Evolutionary conservation across 2,329 filamentous ascomycete species (phyloP).

Genomic region (Aspergillus tamarii): DNA sequence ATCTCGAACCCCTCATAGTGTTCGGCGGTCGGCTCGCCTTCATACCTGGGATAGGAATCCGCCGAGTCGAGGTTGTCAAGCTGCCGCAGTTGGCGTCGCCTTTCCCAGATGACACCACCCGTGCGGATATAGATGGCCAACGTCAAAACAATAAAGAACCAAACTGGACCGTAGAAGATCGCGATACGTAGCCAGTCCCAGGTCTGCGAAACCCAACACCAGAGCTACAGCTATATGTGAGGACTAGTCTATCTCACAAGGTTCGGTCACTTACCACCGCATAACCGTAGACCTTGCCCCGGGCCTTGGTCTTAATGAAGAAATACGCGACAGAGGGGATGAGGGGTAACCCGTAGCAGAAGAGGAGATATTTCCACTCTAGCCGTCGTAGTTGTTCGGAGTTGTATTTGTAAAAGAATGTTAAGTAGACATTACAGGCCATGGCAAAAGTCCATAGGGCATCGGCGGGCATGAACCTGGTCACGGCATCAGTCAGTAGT

Average conservation of each 20-base stretch:
- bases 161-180: slow-evolving; percentile 66
- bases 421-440: slow-evolving; percentile 81
- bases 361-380: slow-evolving; percentile 70
- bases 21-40: neutral
- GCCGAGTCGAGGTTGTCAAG: slow-evolving; percentile 53
- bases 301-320: slow-evolving; percentile 59
- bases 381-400: slow-evolving; percentile 65
- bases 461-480: slow-evolving; percentile 77
- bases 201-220: slow-evolving; percentile 74
- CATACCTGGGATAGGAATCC: neutral
- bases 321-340: slow-evolving; percentile 69
- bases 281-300: slow-evolving; percentile 70
- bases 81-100: slow-evolving; percentile 63
- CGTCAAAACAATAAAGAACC: slow-evolving; percentile 45
- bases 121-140: slow-evolving; percentile 45
- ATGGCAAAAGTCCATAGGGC: slow-evolving; percentile 78
- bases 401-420: slow-evolving; percentile 75
- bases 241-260: neutral
- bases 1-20: slow-evolving; percentile 27
- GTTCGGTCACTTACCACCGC: slow-evolving; percentile 58
- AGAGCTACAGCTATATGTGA: slow-evolving; percentile 56
- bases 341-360: slow-evolving; percentile 75
- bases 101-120: slow-evolving; percentile 49
- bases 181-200: slow-evolving; percentile 75
- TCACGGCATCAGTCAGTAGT: neutral